Percentiles rank a stretch among this genome's conserved stretches.
phyloP scores from a whole-genome alignment of 148 eudicot genomes.

The Tetragonia tetragonoides region DNA sequence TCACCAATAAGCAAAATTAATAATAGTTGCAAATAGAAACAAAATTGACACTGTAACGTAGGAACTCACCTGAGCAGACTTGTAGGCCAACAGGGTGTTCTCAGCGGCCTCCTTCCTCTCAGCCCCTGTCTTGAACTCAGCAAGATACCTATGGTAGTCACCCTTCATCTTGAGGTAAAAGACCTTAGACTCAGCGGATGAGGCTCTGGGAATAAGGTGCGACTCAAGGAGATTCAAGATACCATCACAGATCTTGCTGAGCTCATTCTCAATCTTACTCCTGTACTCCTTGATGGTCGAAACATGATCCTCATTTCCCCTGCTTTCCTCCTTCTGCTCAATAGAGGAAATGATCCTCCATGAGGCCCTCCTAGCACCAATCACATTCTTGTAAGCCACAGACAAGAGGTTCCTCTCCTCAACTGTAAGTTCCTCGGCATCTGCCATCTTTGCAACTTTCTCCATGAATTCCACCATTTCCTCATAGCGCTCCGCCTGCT shows the following conservation, averaged over 20 bases:
- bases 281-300: constrained; percentile 66
- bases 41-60: neutral
- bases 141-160: constrained; percentile 75
- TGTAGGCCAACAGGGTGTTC: constrained; percentile 71
- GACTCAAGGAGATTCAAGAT: constrained; percentile 66
- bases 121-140: constrained; percentile 73
- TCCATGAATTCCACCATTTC: constrained; percentile 88
- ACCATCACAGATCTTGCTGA: constrained; percentile 74
- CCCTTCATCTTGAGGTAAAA: constrained; percentile 92
- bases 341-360: constrained; percentile 89
- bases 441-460: constrained; percentile 61
- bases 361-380: constrained; percentile 84
- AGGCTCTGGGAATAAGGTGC: constrained; percentile 61
- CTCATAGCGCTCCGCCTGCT: constrained; percentile 86
- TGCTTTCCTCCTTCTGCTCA: constrained; percentile 82
- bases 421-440: constrained; percentile 60
- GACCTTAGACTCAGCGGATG: constrained; percentile 72
- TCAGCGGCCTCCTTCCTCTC: constrained; percentile 91
- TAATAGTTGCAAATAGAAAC: neutral
- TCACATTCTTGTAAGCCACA: constrained; percentile 82
- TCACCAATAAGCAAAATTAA: neutral
- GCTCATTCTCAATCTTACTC: constrained; percentile 67
- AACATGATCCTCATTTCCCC: constrained; percentile 79
- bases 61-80: constrained; percentile 73
- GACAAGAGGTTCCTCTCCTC: constrained; percentile 83